phyloP scores from a whole-genome alignment of 768 basidiomycete genomes.

The Filobasidium floriforme region DNA sequence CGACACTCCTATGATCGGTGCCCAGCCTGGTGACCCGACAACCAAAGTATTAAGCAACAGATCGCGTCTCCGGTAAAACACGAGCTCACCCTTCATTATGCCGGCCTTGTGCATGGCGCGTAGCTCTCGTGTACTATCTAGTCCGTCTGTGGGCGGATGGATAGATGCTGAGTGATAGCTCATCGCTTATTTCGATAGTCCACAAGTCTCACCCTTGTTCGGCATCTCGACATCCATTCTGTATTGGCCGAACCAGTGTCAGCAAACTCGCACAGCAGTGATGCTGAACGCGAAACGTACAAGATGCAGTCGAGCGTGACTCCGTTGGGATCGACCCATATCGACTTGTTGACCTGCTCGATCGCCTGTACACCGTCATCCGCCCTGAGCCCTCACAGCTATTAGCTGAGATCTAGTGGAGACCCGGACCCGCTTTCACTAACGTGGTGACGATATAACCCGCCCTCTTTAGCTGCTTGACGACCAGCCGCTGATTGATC shows the following conservation, averaged over 20 bases:
- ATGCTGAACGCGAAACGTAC: neutral
- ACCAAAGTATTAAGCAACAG: too few relatives aligned
- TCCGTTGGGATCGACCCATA: neutral
- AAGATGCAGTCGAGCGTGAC: neutral
- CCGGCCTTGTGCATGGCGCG: neutral
- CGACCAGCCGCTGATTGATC: conserved; percentile 5
- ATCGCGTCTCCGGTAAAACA: too few relatives aligned
- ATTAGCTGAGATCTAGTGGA: neutral
- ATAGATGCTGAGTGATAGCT: too few relatives aligned
- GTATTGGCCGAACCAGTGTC: neutral
- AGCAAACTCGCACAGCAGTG: too few relatives aligned
- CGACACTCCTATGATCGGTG: conserved; percentile 4
- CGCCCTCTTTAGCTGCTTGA: neutral
- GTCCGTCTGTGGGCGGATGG: neutral
- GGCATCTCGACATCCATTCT: conserved; percentile 8
- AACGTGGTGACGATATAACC: neutral
- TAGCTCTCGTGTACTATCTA: neutral
- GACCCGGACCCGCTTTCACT: neutral
- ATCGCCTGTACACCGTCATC: conserved; percentile 6
- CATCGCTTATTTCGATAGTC: too few relatives aligned
- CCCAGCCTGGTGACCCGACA: neutral
- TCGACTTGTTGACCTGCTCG: neutral
- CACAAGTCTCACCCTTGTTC: neutral
- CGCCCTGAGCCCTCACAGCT: neutral
- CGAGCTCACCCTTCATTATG: neutral